Percentiles rank a stretch among this genome's conserved stretches.
These are phyloP conservation scores for Flaveria sonorensis DNA, from an alignment of 129 eudicot species.

Conservation along the genomic window DNA sequence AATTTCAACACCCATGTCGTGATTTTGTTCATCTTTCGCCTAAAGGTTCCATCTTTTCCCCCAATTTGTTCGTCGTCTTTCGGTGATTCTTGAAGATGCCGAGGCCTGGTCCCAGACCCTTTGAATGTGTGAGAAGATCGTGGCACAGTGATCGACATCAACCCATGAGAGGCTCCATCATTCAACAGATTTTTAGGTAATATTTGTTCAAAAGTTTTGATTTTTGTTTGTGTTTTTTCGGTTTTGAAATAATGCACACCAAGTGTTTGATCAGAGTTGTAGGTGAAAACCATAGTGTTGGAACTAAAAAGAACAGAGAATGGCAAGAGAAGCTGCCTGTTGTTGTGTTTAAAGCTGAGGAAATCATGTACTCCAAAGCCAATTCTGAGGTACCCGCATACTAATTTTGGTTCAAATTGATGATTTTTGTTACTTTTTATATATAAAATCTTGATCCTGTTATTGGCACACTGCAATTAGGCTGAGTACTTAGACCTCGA, in stretches of 20 bases:
- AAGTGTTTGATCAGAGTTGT: conserved; percentile 64
- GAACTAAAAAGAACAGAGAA: conserved; percentile 74
- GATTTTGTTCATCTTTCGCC: neutral
- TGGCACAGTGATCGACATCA: conserved; percentile 93
- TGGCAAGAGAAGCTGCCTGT: conserved; percentile 91
- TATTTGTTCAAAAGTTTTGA: neutral
- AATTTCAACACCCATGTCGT: neutral
- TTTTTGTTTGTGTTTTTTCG: neutral
- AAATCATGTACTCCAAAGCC: conserved; percentile 96
- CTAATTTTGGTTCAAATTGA: neutral
- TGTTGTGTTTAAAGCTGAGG: conserved; percentile 85
- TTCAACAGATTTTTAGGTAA: conserved; percentile 79
- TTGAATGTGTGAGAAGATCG: conserved; percentile 84
- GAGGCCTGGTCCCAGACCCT: conserved; percentile 87
- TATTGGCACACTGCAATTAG: conserved; percentile 27
- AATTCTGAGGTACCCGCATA: conserved; percentile 69
- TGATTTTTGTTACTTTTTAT: neutral
- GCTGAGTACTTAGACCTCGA: conserved; percentile 71
- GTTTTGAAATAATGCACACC: conserved; percentile 36
- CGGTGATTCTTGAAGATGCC: conserved; percentile 55
- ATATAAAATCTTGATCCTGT: neutral
- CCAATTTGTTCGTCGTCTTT: neutral
- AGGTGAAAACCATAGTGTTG: conserved; percentile 53
- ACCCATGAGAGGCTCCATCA: conserved; percentile 77
- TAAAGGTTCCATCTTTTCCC: neutral